phyloP scores from a whole-genome alignment of 306 rosid species.

The Phaseolus lunatus region DNA sequence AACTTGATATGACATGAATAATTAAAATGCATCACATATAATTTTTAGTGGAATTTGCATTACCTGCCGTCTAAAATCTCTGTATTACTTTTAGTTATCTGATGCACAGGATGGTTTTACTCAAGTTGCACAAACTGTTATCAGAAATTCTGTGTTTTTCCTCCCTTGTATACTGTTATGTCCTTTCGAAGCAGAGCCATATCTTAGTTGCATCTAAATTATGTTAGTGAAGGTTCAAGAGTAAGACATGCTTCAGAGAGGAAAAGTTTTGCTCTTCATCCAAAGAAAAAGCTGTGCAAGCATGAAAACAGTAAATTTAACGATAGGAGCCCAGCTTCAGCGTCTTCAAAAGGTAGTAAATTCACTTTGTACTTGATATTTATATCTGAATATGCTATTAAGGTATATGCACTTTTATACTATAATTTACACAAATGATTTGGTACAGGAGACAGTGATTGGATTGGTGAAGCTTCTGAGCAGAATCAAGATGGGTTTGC shows the following conservation, averaged over 20 bases:
- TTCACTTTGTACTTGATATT: slow-evolving; percentile 40
- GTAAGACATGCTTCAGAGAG: slow-evolving; percentile 51
- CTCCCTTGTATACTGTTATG: slow-evolving; percentile 20
- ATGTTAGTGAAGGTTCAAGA: slow-evolving; percentile 59
- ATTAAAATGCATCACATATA: slow-evolving; percentile 12
- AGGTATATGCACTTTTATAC: slow-evolving; percentile 23
- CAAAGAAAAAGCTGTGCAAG: slow-evolving; percentile 59
- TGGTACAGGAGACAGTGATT: slow-evolving; percentile 66
- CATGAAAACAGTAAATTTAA: slow-evolving; percentile 55
- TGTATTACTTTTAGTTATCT: slow-evolving; percentile 5
- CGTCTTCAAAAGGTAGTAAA: slow-evolving; percentile 55
- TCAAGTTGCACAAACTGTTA: slow-evolving; percentile 35
- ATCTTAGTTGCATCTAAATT: slow-evolving; percentile 32
- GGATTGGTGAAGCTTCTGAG: slow-evolving; percentile 62
- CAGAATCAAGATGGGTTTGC: slow-evolving; percentile 71
- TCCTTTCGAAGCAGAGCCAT: slow-evolving; percentile 26
- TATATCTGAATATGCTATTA: slow-evolving; percentile 32
- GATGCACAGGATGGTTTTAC: slow-evolving; percentile 42
- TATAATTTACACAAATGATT: slow-evolving; percentile 43
- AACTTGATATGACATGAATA: slow-evolving; percentile 12
- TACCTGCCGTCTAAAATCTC: slow-evolving; percentile 26
- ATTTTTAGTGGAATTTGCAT: not conserved
- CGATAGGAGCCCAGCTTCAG: slow-evolving; percentile 49
- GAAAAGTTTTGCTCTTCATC: slow-evolving; percentile 51
- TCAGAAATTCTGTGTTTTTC: slow-evolving; percentile 26